These are phyloP conservation scores for Hypoxylon sp. DNA, from an alignment of 2,329 filamentous ascomycete species.

Conservation along the genomic window DNA sequence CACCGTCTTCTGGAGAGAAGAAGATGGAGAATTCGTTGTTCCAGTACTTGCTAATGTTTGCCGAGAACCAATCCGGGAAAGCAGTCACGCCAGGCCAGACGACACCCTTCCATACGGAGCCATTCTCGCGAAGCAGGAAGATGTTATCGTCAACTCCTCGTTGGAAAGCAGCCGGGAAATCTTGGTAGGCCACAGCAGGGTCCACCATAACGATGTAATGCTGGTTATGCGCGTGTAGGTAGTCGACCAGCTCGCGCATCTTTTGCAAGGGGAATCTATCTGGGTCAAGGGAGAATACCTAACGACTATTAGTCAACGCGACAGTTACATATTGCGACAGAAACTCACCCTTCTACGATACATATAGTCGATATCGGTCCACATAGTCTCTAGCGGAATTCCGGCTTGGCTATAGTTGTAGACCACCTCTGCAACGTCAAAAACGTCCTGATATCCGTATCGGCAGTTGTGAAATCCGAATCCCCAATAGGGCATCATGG, in stretches of 20 bases:
- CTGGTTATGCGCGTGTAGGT: conserved; percentile 77
- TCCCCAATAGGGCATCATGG: conserved; percentile 76
- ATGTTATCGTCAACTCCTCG: conserved; percentile 61
- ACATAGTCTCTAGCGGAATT: conserved; percentile 79
- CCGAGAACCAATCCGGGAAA: conserved; percentile 84
- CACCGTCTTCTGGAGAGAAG: conserved; percentile 73
- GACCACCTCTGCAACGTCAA: conserved; percentile 75
- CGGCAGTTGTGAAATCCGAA: conserved; percentile 74
- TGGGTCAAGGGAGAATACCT: conserved; percentile 75
- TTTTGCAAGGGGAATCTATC: conserved; percentile 72
- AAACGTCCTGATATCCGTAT: conserved; percentile 76
- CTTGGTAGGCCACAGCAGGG: conserved; percentile 69
- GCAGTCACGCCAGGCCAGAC: conserved; percentile 83
- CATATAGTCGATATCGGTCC: conserved; percentile 77
- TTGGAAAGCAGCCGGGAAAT: conserved; percentile 60
- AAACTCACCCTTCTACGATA: conserved; percentile 60
- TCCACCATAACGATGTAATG: conserved; percentile 86
- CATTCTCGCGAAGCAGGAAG: conserved; percentile 68
- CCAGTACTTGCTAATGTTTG: conserved; percentile 77
- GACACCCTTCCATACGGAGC: conserved; percentile 71
- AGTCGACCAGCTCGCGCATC: conserved; percentile 75
- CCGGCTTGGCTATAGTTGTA: conserved; percentile 75
- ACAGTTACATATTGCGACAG: not conserved
- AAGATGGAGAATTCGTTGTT: conserved; percentile 75
- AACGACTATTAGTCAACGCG: conserved; percentile 29